Percentiles rank a stretch among this genome's conserved stretches.
phyloP scores from a whole-genome alignment of 2,329 filamentous ascomycete species.

The Parastagonospora avenae region DNA sequence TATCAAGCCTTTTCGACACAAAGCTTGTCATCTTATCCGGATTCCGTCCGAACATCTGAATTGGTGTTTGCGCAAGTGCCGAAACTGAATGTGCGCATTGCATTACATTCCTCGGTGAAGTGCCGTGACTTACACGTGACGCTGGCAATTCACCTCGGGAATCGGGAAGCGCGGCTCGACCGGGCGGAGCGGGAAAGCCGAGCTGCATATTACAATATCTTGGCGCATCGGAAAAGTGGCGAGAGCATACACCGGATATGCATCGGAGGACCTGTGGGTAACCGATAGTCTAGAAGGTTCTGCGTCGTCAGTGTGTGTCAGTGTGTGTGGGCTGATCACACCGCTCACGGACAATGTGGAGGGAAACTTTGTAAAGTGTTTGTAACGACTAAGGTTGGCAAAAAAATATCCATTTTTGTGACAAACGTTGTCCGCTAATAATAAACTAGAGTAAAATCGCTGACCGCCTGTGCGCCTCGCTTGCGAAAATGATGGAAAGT shows the following conservation, averaged over 20 bases:
- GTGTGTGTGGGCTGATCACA: neutral
- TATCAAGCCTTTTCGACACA: neutral
- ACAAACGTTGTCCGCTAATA: neutral
- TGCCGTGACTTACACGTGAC: neutral
- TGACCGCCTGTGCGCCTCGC: neutral
- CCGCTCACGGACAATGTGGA: neutral
- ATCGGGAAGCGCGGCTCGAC: neutral
- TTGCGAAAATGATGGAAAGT: neutral
- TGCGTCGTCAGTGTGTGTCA: too few relatives aligned
- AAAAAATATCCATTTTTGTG: neutral
- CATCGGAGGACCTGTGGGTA: too few relatives aligned
- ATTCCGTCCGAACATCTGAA: too few relatives aligned
- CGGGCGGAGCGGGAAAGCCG: constrained; percentile 5
- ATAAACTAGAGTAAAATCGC: too few relatives aligned
- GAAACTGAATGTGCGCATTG: neutral
- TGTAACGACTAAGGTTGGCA: neutral
- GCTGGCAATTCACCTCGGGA: neutral
- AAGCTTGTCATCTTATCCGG: neutral
- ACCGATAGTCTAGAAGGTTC: neutral
- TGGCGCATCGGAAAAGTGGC: neutral
- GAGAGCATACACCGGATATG: too few relatives aligned
- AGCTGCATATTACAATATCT: neutral
- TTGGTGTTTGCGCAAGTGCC: neutral
- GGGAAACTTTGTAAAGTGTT: neutral
- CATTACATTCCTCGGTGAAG: too few relatives aligned